Evolutionary conservation across 2,329 filamentous ascomycete species (phyloP).

Genomic region (Aspergillus chevalieri): DNA sequence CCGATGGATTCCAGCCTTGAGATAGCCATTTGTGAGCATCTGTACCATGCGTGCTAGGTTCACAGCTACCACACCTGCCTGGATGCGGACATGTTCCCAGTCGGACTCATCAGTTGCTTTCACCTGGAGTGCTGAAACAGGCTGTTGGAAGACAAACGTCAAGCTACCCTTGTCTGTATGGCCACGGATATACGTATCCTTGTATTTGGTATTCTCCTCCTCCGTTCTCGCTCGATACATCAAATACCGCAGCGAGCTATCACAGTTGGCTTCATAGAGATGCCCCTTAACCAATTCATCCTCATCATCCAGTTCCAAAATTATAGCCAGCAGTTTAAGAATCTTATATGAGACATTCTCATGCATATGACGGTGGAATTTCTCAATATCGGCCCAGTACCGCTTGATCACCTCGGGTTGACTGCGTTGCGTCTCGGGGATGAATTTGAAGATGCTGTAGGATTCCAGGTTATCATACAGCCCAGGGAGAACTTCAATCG

Average conservation of each 20-base stretch:
- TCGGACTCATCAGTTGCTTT: conserved; percentile 34
- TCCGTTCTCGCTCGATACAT: conserved; percentile 47
- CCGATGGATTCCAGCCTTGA: conserved; percentile 43
- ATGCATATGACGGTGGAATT: conserved; percentile 48
- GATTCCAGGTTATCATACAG: conserved; percentile 31
- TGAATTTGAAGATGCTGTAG: conserved; percentile 19
- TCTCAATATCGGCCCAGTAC: conserved; percentile 49
- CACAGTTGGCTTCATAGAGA: conserved; percentile 50
- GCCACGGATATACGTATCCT: conserved; percentile 41
- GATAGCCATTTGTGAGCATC: conserved; percentile 43
- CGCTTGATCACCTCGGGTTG: conserved; percentile 43
- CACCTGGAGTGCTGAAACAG: conserved; percentile 53
- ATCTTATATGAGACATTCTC: conserved; percentile 51
- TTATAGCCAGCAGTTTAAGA: conserved; percentile 53
- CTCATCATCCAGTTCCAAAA: conserved; percentile 52
- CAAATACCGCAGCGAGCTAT: conserved; percentile 59
- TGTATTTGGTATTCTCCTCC: conserved; percentile 42
- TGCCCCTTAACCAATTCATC: conserved; percentile 52
- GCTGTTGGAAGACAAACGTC: conserved; percentile 53
- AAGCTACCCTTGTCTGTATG: conserved; percentile 55
- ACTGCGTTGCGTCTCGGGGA: not conserved
- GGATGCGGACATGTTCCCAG: conserved; percentile 50
- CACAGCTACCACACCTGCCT: conserved; percentile 42
- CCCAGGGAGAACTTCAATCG: conserved; percentile 8
- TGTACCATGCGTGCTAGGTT: conserved; percentile 47